Evolutionary conservation across 2,329 filamentous ascomycete genomes (phyloP).

Genomic region (Nothopassalora personata): DNA sequence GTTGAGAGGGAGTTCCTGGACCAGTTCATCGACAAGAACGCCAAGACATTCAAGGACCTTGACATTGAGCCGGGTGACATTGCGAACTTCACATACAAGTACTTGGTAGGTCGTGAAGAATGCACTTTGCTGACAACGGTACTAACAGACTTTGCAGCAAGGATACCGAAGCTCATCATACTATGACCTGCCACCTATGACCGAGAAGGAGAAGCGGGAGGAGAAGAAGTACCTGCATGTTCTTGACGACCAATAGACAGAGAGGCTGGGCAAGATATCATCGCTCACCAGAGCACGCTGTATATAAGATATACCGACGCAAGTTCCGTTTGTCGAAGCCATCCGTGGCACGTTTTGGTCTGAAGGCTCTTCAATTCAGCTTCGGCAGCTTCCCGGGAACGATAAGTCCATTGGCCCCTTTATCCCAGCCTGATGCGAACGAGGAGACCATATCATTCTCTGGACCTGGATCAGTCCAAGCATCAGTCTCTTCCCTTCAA

Average conservation of each 20-base stretch:
- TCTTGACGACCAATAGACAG: constrained; percentile 69
- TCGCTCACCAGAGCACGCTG: too few species aligned
- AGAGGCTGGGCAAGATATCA: not conserved
- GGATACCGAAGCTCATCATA: constrained; percentile 80
- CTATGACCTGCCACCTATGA: constrained; percentile 91
- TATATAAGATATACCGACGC: too few species aligned
- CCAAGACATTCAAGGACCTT: constrained; percentile 94
- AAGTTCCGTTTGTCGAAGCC: too few species aligned
- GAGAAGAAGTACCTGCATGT: constrained; percentile 98
- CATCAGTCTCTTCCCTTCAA: too few species aligned
- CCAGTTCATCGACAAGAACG: constrained; percentile 80
- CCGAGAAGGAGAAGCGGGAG: constrained; percentile 88
- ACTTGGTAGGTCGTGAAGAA: constrained; percentile 62
- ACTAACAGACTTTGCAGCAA: constrained; percentile 57
- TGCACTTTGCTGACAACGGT: constrained; percentile 1
- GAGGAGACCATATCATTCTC: too few species aligned
- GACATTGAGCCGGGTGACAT: constrained; percentile 85
- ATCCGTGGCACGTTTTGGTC: too few species aligned
- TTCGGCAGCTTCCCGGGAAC: too few species aligned
- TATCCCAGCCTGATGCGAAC: too few species aligned
- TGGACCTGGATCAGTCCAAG: too few species aligned
- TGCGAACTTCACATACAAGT: constrained; percentile 83
- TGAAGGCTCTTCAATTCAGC: not conserved
- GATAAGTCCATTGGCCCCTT: too few species aligned
- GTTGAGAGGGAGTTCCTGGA: constrained; percentile 90